phyloP scores from a whole-genome alignment of 2,329 filamentous ascomycete species.

The Pseudofabraea citricarpa region DNA sequence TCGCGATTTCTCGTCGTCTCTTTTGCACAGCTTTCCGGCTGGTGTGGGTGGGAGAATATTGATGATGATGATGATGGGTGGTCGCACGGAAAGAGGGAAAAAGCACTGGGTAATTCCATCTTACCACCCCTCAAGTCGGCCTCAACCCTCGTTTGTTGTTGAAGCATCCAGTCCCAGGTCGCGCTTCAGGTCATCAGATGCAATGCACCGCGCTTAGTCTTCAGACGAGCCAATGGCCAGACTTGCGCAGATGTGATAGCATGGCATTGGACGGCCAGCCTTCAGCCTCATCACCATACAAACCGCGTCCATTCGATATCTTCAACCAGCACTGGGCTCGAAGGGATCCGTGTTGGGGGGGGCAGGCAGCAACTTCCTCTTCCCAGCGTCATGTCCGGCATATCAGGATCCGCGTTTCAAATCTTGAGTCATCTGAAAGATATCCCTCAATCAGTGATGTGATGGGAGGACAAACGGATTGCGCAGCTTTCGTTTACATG shows the following conservation, averaged over 20 bases:
- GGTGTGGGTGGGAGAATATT: too few relatives aligned
- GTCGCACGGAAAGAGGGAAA: too few relatives aligned
- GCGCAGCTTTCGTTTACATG: background rate
- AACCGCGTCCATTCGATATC: background rate
- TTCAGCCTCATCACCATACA: slow-evolving; percentile 2
- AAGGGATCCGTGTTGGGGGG: background rate
- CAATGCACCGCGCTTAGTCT: slow-evolving; percentile 1
- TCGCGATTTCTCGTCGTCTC: too few relatives aligned
- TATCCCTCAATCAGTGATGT: background rate
- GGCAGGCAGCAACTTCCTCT: background rate
- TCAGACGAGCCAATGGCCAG: background rate
- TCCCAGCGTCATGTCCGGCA: background rate
- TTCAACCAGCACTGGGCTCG: background rate
- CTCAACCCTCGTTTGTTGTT: too few relatives aligned
- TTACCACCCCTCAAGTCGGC: too few relatives aligned
- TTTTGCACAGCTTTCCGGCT: too few relatives aligned
- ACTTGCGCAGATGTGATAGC: background rate
- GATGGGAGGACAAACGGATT: background rate
- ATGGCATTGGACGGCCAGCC: too few relatives aligned
- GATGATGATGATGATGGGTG: too few relatives aligned
- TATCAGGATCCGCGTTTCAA: slow-evolving; percentile 1
- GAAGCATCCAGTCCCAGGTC: background rate
- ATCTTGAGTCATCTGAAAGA: slow-evolving; percentile 2
- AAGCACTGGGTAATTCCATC: too few relatives aligned
- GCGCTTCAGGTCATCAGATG: slow-evolving; percentile 3